Evolutionary conservation across 768 basidiomycete genomes (phyloP), one percentile per base, ranked within the genome.

Genomic region (Cystofilobasidium capitatum): DNA sequence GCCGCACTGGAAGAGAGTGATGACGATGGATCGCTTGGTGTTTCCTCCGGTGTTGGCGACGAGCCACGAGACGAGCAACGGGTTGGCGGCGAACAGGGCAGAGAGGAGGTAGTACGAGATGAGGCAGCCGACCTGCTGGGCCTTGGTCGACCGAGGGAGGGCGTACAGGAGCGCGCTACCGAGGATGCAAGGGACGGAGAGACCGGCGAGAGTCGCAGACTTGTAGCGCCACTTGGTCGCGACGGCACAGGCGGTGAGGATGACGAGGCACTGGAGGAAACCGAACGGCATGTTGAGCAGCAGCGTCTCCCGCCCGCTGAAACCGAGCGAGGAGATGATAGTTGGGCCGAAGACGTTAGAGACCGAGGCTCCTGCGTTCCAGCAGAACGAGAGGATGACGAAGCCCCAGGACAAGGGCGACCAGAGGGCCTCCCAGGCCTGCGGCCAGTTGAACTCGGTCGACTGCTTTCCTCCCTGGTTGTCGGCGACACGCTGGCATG

Each of bases 251-350:
- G 80, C 72, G 26, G 73, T 37, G 36, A 81, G 60, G 62, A 78
- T 80, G 59, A 79, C 36, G 60, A 80, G 71, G 37, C 81, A 76
- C 71, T 81, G 81, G 24, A 82, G 71, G 22, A 76, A 76, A 29
- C 76, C 74, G 39, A 58, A 65, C 39, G 81, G 51, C 13, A 55
- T 6, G 31, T 55, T 55, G 5, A 55, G 14, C 2, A 29, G 26
- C 2, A 33, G 31, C 7, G 49, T 26, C 10, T 24, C 12, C n/a
- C 8, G 6, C 33, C 49, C 24, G 49, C 26, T 54, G 49, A 49
- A 49, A n/a, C 45, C 45, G 45, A 49, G 45, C 45, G 45, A 54
- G 14, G 51, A 55, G n/a, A n/a, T 14, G 51, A 55, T 55, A 17
- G 33, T 1, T 77, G 79, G 29, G 78, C 80, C 78, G 76, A 51